Percentiles rank a stretch among this genome's conserved stretches.
phyloP scores from a whole-genome alignment of 2,329 filamentous ascomycete species.

The Aspergillus phoenicis region DNA sequence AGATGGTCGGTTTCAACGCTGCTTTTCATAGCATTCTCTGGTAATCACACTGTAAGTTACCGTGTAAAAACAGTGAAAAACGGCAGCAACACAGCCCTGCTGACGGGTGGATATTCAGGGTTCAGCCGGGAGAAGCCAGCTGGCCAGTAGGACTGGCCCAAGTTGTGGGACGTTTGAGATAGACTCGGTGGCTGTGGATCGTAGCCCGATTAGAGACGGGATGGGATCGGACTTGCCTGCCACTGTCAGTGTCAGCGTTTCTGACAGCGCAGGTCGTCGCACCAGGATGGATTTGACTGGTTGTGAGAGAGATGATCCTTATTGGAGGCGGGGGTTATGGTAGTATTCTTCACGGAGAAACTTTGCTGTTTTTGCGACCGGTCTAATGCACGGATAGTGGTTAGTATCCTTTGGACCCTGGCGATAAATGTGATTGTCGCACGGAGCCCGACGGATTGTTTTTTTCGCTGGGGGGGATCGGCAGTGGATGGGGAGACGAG shows the following conservation, averaged over 20 bases:
- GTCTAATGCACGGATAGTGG: neutral
- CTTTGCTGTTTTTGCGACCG: neutral
- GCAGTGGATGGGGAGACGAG: neutral
- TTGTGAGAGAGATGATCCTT: neutral
- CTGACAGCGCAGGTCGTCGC: neutral
- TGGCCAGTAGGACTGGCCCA: conserved; percentile 10
- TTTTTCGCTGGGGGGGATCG: neutral
- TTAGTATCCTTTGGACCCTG: neutral
- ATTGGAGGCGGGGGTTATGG: neutral
- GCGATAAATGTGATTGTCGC: neutral
- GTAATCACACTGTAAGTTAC: neutral
- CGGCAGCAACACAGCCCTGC: neutral
- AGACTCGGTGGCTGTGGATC: conserved; percentile 20
- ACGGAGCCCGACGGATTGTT: neutral
- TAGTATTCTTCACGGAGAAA: neutral
- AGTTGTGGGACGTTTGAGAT: conserved; percentile 18
- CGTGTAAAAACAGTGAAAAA: neutral
- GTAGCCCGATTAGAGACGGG: conserved; percentile 13
- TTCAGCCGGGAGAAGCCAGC: conserved; percentile 1
- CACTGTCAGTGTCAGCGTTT: neutral
- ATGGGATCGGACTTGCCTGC: neutral
- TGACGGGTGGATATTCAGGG: conserved; percentile 1
- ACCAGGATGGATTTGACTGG: neutral
- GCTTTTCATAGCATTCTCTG: too few relatives aligned
- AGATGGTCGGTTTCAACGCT: neutral